A percentile compares a stretch with the other conserved stretches of the same genome.
Evolutionary conservation across 352 stramenopile genomes (phyloP).

Genomic region (Phytophthora hibernalis): DNA sequence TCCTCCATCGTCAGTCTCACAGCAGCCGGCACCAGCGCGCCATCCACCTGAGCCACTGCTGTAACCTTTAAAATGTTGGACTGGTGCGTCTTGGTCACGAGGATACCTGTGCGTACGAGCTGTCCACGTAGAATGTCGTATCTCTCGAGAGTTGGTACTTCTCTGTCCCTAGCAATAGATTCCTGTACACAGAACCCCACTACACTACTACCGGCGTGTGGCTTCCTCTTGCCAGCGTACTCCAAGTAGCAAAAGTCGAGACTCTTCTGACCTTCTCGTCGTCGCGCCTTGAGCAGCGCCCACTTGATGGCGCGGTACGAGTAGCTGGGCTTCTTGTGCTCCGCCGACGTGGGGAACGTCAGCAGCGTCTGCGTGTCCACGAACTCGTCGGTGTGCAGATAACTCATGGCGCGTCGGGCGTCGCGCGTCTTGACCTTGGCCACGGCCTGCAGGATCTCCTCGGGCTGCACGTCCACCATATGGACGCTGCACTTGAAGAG

Average conservation of each 20-base stretch:
- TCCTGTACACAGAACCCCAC: constrained; percentile 87
- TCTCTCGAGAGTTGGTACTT: constrained; percentile 71
- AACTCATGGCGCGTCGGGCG: constrained; percentile 55
- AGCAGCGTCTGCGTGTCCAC: constrained; percentile 74
- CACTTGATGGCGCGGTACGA: constrained; percentile 81
- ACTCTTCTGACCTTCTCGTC: constrained; percentile 45
- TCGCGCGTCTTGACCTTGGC: constrained; percentile 65
- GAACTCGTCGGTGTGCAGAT: constrained; percentile 60
- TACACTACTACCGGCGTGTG: constrained; percentile 48
- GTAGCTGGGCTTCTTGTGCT: constrained; percentile 61
- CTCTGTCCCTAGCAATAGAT: constrained; percentile 60
- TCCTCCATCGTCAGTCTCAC: constrained; percentile 56
- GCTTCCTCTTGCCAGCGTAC: constrained; percentile 72
- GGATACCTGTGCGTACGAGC: constrained; percentile 67
- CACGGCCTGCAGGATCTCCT: constrained; percentile 71
- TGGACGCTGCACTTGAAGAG: constrained; percentile 73
- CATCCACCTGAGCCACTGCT: constrained; percentile 77
- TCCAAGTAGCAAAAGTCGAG: constrained; percentile 84
- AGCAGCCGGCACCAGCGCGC: constrained; percentile 39
- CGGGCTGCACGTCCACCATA: constrained; percentile 60
- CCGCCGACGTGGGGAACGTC: constrained; percentile 65
- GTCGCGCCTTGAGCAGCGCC: constrained; percentile 41
- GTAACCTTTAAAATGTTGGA: constrained; percentile 77
- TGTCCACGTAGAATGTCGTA: constrained; percentile 69
- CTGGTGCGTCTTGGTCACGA: constrained; percentile 82